Evolutionary conservation across 2,329 filamentous ascomycete genomes (phyloP).

Genomic region (Phymatotrichopsis omnivora): DNA sequence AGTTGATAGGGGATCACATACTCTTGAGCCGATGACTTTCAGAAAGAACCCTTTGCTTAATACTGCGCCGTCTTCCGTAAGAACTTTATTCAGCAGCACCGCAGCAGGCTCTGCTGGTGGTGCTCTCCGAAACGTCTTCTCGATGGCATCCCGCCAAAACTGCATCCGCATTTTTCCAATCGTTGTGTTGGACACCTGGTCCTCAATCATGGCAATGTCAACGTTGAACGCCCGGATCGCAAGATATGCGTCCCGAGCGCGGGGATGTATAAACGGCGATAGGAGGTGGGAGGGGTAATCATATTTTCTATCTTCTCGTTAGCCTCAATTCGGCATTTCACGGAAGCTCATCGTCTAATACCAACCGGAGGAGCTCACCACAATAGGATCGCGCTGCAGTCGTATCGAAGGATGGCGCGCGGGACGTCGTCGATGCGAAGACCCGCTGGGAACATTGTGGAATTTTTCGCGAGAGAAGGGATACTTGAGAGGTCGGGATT

Average conservation of each 20-base stretch:
- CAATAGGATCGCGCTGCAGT: constrained; percentile 51
- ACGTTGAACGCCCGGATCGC: constrained; percentile 88
- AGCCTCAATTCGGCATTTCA: not conserved
- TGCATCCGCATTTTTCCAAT: constrained; percentile 84
- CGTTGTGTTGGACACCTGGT: constrained; percentile 76
- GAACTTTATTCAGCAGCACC: constrained; percentile 64
- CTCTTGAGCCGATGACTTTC: constrained; percentile 65
- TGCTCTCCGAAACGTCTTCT: constrained; percentile 56
- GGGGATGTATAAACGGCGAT: constrained; percentile 68
- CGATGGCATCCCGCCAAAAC: constrained; percentile 84
- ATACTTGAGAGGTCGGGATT: no score
- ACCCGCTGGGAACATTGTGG: no score
- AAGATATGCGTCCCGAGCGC: constrained; percentile 71
- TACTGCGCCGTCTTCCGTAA: constrained; percentile 47
- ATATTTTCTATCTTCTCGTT: constrained; percentile 51
- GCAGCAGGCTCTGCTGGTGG: constrained; percentile 89
- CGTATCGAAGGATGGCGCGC: no score
- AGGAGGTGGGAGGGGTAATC: constrained; percentile 84
- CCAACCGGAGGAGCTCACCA: constrained; percentile 47
- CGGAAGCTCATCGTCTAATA: constrained; percentile 35
- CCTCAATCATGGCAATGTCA: constrained; percentile 79
- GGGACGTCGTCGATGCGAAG: no score
- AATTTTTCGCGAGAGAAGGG: no score
- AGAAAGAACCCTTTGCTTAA: constrained; percentile 42
- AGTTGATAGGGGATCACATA: not conserved